Evolutionary conservation across 345 rosid species (phyloP), one percentile per base, ranked within the genome.

Genomic region (Lepidium didymum): DNA sequence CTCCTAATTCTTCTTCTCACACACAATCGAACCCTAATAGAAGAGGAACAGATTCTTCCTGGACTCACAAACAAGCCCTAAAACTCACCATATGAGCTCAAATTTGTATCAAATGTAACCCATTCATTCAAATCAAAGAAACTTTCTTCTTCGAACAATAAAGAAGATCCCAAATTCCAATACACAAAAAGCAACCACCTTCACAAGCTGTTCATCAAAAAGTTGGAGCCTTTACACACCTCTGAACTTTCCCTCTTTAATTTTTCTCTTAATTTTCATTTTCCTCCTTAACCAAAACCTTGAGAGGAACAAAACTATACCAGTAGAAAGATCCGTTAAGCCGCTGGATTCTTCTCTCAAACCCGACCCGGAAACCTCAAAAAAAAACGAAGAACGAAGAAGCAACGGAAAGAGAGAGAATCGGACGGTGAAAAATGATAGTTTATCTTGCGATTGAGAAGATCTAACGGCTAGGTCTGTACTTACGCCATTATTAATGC

Each of bases 391-490:
- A 53, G 64, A 59, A 55, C 29, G 68, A 35, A 25, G 27, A 73
- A 23, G 54, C 13, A 42, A 21, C 12, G 15, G 62, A 53, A 35
- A 16, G 8, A n/a, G 56, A 41, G 42, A 60, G 47, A 77, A 75
- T 75, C 82, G 35, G 33, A 72, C 67, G 67, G 70, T 21, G 11
- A 54, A 69, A 4, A 56, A 37, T 46, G 68, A 62, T 29, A 21
- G 44, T 36, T 16, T 40, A 0, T 8, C 34, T 27, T 7, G 44
- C 13, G 62, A 62, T 19, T 15, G 65, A 58, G 46, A 43, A 11
- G 37, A 45, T 76, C 76, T 64, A 64, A 72, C 70, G 73, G 71
- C 70, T 60, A 58, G 72, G 79, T 62, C 72, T 36, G 40, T 19
- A 59, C 62, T 59, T 19, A 25, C 44, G 46, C 70, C 58, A 77